Base-by-base conservation (phyloP, 805 yeast genomes). In the Lipomyces chichibuensis region DNA sequence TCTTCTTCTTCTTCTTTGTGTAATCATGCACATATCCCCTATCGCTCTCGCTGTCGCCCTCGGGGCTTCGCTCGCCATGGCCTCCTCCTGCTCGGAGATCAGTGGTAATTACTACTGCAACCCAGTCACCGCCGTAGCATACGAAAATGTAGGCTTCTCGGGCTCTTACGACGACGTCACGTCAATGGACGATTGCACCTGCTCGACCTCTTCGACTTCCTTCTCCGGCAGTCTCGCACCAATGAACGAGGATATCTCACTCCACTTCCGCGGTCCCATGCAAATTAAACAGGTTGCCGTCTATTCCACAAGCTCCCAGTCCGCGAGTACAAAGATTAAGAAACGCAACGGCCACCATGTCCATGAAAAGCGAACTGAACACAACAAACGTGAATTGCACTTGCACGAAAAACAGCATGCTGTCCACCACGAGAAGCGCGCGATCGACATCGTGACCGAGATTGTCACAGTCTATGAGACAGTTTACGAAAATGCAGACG, bases 241-340 rank as follows among this genome's bases (percentile, higher is more conserved):
- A 52, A 82, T 92, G 70, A 89, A 91, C 78, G 95, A 91, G 82
- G 97, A 92, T 79, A 81, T 92, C 69, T 88, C 96, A 46, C 87
- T 92, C 67, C 97, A 92, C 79, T 89, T 91, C 83, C 88, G 97
- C 83, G 97, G 97, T 74, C 97, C 97, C 49, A 76, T 92, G 73
- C 84, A 85, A 77, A 85, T 92, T 77, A 80, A 83, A 75, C 91
- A 91, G 80, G 92, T 95, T 76, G 98, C 93, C 79, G 97, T 91
- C 64, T 95, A 93, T 84, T 87, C 88, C 75, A 81, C 69, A 78
- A 84, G 63, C 78, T 84, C 65, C 72, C 72, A 73, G 83, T 79
- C 76, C 74, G 77, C 69, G 85, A 81, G 54, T 6, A 37, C 65
- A 9, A 62, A 60, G 66, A 23, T 65, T 49, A 68, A 68, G 60